Evolutionary conservation across 305 asterid genomes (phyloP), one percentile per base, ranked within the genome.

Genomic region (Fraxinus greggii): DNA sequence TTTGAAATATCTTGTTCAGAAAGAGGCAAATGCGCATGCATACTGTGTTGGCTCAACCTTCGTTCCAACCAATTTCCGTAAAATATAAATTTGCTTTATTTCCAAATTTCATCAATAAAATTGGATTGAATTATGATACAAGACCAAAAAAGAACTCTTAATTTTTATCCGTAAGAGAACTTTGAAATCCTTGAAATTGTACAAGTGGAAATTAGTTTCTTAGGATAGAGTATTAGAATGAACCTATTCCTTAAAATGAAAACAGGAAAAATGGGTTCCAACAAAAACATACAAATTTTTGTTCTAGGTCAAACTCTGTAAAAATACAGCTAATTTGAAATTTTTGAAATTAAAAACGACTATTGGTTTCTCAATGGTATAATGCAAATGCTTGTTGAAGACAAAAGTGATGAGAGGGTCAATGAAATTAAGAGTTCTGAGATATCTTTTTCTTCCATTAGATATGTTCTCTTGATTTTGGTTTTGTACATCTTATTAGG

Each of bases 401-500:
- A 3, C 13, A 24, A 51, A 70, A 54, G 81, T 32, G 26, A 42
- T 26, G 42, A 54, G 13, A 23, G 26, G 82, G 69, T 80, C 76
- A 61, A 40, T 48, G 56, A 38, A 67, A 38, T 51, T 42, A 28
- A 48, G 51, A 56, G 36, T 67, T 61, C 72, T 45, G 21, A 23
- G 72, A 19, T 45, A 42, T 72, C 23, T 3, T 33, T 48, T 61
- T 51, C 72, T 7, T 70, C 76, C 3, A 5, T 28, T 56, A 33
- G 26, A 45, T 73, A 36, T 48, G 7, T 24, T 76, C 61, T 83
- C 77, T 31, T 86, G 31, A 32, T 80, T 84, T 70, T 65, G 63
- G 17, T 76, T 76, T 75, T 87, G 61, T 63, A 48, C 83, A 80
- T 56, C 72, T 75, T 61, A 19, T 54, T 19, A n/a, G 76, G 79